phyloP scores from a whole-genome alignment of 768 basidiomycete species.

The Dentipellis sp. region DNA sequence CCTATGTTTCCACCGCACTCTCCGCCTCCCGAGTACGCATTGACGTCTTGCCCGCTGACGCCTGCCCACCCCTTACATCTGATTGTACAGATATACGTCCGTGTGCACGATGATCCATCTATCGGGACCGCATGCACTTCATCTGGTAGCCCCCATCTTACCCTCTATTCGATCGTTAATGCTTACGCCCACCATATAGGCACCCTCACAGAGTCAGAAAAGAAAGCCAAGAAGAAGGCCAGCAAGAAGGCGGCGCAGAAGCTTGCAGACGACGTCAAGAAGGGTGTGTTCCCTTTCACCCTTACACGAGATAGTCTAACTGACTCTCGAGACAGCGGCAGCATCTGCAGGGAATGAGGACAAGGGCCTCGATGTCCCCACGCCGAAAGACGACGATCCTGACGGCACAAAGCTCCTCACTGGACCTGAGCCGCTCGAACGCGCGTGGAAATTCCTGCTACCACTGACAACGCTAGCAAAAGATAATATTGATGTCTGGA shows the following conservation, averaged over 20 bases:
- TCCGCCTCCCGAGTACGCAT: constrained; percentile 54
- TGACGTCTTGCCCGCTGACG: not conserved
- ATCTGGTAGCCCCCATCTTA: constrained; percentile 7
- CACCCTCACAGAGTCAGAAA: constrained; percentile 50
- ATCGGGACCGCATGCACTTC: constrained; percentile 34
- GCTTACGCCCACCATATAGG: constrained; percentile 21
- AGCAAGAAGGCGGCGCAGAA: constrained; percentile 65
- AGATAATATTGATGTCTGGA: constrained; percentile 60
- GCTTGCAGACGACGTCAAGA: constrained; percentile 59
- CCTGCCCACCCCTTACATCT: not conserved
- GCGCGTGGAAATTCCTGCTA: constrained; percentile 60
- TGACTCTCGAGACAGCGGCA: constrained; percentile 22
- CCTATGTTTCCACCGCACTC: constrained; percentile 65
- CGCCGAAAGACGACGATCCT: constrained; percentile 73
- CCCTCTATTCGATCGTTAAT: not conserved
- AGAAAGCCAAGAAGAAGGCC: constrained; percentile 81
- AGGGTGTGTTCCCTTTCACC: constrained; percentile 34
- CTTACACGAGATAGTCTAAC: constrained; percentile 8
- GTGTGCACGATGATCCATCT: constrained; percentile 61
- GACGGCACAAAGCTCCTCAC: constrained; percentile 66
- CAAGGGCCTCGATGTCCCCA: constrained; percentile 52
- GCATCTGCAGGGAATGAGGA: constrained; percentile 41
- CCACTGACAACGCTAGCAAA: constrained; percentile 48
- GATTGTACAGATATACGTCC: constrained; percentile 58
- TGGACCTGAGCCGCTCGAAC: constrained; percentile 58